Percentiles rank a stretch among this genome's conserved stretches.
Evolutionary conservation across 1,284 basidiomycete genomes (phyloP).

Genomic region (Fomitiporia mediterranea): DNA sequence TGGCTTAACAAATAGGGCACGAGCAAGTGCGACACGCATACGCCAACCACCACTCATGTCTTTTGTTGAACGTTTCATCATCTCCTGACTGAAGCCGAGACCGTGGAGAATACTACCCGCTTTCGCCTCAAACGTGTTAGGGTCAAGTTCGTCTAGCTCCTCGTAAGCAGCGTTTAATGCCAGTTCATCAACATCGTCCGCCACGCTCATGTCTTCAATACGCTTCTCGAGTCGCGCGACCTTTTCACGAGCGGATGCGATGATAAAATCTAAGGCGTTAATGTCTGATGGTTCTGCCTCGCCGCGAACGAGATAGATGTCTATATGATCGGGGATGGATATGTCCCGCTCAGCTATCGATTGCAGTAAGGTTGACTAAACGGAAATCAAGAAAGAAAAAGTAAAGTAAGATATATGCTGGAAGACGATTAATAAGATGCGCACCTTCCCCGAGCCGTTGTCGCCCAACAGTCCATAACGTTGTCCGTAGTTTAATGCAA

Average conservation of each 20-base stretch:
- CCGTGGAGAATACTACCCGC: constrained; percentile 95
- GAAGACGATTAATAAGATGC: constrained; percentile 21
- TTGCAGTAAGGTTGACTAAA: constrained; percentile 61
- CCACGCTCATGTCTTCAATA: constrained; percentile 90
- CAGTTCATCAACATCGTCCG: constrained; percentile 86
- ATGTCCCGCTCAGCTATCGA: constrained; percentile 91
- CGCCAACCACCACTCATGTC: constrained; percentile 99
- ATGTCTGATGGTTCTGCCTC: constrained; percentile 96
- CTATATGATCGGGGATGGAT: constrained; percentile 91
- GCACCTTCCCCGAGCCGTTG: constrained; percentile 63
- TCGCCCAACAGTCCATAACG: constrained; percentile 63
- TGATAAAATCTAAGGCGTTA: constrained; percentile 95
- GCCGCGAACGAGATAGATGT: constrained; percentile 95
- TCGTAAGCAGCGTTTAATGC: constrained; percentile 88
- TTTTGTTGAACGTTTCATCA: constrained; percentile 97
- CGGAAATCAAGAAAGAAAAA: background rate
- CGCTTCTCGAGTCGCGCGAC: constrained; percentile 93
- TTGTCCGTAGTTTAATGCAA: constrained; percentile 64
- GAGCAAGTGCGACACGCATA: constrained; percentile 96
- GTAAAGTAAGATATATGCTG: too few species aligned
- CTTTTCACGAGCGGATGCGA: constrained; percentile 89
- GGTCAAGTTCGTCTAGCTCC: constrained; percentile 97
- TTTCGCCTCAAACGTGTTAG: constrained; percentile 92
- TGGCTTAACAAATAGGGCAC: constrained; percentile 95
- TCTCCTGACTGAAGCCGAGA: constrained; percentile 85